Base-by-base conservation (phyloP, 805 yeast genomes). In the Saccharomycopsis sp. region DNA sequence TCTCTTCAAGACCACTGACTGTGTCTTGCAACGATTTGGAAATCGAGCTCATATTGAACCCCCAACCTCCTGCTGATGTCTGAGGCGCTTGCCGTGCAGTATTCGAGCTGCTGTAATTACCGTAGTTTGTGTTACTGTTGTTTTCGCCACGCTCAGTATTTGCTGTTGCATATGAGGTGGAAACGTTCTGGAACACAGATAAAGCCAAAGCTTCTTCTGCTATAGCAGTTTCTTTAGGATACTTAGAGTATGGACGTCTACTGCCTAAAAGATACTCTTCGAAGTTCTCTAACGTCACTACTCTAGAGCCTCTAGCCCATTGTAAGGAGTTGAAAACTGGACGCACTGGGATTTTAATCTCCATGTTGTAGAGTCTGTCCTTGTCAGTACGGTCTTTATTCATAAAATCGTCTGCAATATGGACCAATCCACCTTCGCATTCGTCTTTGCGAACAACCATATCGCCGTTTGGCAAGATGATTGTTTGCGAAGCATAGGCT, bases 221-320 rank as follows among this genome's bases (percentile, higher is more conserved):
- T 58, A 86, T 69, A 20, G 74, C 76, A 56, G 84, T 80, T 64
- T 89, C 96, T 25, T 76, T 74, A 7, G 52, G 53, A 56, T 78
- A 76, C 66, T 82, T 84, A 1, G 85, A 76, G 20, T 78, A 73
- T 52, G 86, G 83, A 62, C 96, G 78, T 56, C 82, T 81, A 0
- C 85, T 85, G 0, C 97, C 97, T 3, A 87, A 89, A 44, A 93
- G 77, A 51, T 89, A 67, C 12, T 67, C 57, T 59, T 87, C 85
- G 56, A 94, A 75, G 62, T 89, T 96, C 1, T 78, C 76, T 22
- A 79, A 69, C 1, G 84, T 73, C n/a, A 86, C 78, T 61, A 78
- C 77, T 19, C 82, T 82, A 0, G 86, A 74, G 2, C 97, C 97
- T 64, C 86, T 82, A 3, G 94, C 89, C 94, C 97, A 88, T 69